These are phyloP conservation scores for Nepenthes gracilis DNA, from an alignment of 148 eudicot genomes.

Conservation along the genomic window DNA sequence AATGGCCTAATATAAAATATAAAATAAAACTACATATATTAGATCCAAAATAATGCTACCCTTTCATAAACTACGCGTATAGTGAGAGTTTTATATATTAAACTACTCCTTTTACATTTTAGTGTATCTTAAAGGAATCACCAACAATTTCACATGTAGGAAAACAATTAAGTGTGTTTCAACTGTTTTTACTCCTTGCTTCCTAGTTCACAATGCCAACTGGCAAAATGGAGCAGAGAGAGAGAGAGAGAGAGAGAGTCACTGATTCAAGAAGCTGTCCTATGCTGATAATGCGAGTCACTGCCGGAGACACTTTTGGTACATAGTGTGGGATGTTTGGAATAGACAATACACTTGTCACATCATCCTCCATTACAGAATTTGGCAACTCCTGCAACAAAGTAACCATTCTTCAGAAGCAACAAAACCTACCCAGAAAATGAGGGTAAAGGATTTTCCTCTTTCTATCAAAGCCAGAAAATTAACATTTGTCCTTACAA, in stretches of 20 bases:
- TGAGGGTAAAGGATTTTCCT: not conserved
- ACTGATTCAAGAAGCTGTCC: constrained; percentile 95
- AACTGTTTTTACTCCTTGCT: no score
- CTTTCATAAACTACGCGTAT: no score
- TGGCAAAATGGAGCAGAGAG: no score
- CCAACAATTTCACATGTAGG: no score
- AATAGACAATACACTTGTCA: constrained; percentile 48
- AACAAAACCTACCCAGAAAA: constrained; percentile 1
- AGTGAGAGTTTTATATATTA: no score
- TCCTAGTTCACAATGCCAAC: no score
- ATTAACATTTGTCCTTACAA: not conserved
- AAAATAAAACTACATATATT: no score
- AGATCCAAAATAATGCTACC: no score
- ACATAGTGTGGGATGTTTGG: constrained; percentile 40
- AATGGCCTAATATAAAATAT: no score
- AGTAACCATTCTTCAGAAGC: not conserved
- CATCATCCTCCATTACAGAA: constrained; percentile 63
- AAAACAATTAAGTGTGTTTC: no score
- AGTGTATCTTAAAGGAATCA: no score
- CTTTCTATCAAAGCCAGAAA: not conserved
- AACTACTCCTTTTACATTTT: no score
- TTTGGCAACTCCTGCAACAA: constrained; percentile 61
- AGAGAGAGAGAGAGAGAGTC: constrained; percentile 7
- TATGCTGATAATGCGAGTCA: constrained; percentile 66
- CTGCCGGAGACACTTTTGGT: constrained; percentile 31